These are phyloP conservation scores for Tolypocladium inflatum DNA, from an alignment of 2,329 filamentous ascomycete genomes.

Conservation along the genomic window DNA sequence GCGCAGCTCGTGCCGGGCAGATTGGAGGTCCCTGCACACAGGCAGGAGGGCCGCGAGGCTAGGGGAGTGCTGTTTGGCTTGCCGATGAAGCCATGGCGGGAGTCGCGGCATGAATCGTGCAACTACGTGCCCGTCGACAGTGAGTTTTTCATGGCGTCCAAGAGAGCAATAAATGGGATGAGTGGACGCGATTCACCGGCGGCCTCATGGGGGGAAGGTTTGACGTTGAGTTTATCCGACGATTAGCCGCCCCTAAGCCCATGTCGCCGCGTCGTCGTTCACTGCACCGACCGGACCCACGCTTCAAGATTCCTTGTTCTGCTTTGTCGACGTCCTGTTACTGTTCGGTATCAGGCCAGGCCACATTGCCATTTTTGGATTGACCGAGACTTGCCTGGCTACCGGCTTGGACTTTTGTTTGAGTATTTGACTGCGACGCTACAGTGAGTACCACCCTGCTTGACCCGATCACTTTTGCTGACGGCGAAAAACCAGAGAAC, in stretches of 20 bases:
- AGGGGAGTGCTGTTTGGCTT: slow-evolving; percentile 42
- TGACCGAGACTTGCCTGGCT: neutral
- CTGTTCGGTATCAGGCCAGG: neutral
- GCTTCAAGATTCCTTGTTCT: neutral
- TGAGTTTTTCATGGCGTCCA: neutral
- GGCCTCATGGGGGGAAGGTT: neutral
- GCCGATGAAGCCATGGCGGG: slow-evolving; percentile 44
- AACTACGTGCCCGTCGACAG: neutral
- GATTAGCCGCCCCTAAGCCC: neutral
- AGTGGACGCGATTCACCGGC: neutral
- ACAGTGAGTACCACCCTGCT: neutral
- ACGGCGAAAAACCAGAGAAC: neutral
- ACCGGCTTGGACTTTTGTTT: neutral
- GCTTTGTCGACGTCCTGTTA: neutral
- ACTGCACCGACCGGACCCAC: neutral
- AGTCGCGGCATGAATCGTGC: slow-evolving; percentile 50
- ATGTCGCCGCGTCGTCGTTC: neutral
- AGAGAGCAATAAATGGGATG: neutral
- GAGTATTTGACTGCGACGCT: neutral
- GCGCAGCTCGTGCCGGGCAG: slow-evolving; percentile 58
- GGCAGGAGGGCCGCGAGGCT: slow-evolving; percentile 52
- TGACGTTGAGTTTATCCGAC: neutral
- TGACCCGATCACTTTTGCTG: neutral
- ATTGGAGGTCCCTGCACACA: slow-evolving; percentile 51
- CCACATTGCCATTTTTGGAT: neutral